phyloP scores from a whole-genome alignment of 768 basidiomycete species.

The Megacollybia marginata region DNA sequence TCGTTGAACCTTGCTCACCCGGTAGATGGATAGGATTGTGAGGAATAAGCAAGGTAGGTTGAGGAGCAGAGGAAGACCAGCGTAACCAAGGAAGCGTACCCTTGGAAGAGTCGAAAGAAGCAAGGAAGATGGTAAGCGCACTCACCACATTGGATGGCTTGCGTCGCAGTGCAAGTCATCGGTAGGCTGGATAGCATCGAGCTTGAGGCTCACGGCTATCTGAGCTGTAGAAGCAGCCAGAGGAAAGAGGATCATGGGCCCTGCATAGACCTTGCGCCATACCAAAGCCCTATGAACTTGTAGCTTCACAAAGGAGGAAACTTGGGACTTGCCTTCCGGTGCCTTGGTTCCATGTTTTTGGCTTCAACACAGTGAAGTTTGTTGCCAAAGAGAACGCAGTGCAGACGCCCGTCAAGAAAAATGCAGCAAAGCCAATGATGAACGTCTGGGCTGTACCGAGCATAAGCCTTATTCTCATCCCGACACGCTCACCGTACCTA shows the following conservation, averaged over 20 bases:
- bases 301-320: background rate
- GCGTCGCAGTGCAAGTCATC: constrained; percentile 57
- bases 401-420: constrained; percentile 36
- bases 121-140: background rate
- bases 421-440: constrained; percentile 33
- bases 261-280: constrained; percentile 40
- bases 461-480: background rate
- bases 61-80: constrained; percentile 45
- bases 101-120: constrained; percentile 23
- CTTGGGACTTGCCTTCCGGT: constrained; percentile 14
- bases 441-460: constrained; percentile 31
- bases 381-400: constrained; percentile 40
- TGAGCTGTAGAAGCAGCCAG: constrained; percentile 35
- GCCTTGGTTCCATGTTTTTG: constrained; percentile 24
- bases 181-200: constrained; percentile 35
- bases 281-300: constrained; percentile 28
- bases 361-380: constrained; percentile 29
- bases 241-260: constrained; percentile 43
- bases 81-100: constrained; percentile 59
- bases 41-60: constrained; percentile 45
- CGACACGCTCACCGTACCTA: constrained; percentile 24
- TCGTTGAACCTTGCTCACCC: constrained; percentile 20
- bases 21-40: constrained; percentile 35
- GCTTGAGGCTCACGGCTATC: constrained; percentile 32
- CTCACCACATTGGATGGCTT: constrained; percentile 51